Evolutionary conservation across 495 filamentous ascomycete species (phyloP).

Genomic region (Pseudotulostoma volvatum): DNA sequence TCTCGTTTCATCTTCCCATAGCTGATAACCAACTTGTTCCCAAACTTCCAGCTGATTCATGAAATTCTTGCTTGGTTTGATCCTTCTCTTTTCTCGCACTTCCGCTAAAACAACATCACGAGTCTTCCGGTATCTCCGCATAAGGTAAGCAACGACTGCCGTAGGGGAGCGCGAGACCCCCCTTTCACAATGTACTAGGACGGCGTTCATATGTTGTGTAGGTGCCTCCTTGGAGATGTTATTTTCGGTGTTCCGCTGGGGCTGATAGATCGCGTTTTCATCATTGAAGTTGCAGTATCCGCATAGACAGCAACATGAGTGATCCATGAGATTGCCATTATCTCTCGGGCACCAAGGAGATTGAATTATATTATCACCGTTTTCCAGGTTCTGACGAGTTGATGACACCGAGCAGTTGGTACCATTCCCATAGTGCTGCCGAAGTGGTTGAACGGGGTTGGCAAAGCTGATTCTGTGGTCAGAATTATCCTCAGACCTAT

Average conservation of each 20-base stretch:
- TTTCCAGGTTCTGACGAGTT: neutral
- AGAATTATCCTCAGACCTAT: no score
- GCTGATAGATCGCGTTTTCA: no score
- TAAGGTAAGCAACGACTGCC: slow-evolving; percentile 5
- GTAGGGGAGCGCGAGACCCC: slow-evolving; percentile 9
- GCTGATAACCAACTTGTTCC: slow-evolving; percentile 5
- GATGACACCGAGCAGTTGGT: no score
- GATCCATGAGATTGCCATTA: neutral
- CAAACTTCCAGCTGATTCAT: slow-evolving; percentile 7
- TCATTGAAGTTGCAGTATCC: no score
- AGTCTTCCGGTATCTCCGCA: slow-evolving; percentile 3
- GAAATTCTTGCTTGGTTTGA: slow-evolving; percentile 4
- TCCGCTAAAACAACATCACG: neutral
- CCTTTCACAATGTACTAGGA: slow-evolving; percentile 7
- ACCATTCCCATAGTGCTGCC: no score
- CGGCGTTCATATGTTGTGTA: neutral
- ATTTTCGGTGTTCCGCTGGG: neutral
- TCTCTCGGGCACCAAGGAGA: neutral
- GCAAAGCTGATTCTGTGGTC: no score
- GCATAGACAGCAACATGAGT: no score
- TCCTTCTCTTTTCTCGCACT: neutral
- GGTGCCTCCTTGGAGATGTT: neutral
- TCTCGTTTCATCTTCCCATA: slow-evolving; percentile 6
- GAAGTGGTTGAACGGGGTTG: no score
- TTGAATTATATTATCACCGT: no score